Base-by-base conservation (phyloP, 805 yeast genomes). In the Myxozyma neglecta region DNA sequence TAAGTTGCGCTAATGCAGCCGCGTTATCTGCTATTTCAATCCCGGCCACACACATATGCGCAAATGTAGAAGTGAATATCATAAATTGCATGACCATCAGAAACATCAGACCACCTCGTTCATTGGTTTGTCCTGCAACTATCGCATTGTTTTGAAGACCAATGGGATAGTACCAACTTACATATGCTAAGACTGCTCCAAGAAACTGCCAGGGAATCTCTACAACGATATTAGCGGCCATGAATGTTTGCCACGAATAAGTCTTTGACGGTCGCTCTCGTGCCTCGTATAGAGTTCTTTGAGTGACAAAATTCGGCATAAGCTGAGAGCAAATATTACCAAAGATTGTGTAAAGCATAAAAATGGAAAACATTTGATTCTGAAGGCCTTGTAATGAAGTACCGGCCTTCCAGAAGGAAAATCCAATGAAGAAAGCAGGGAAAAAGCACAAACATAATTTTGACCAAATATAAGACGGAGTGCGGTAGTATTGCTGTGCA, bases 291-390 rank as follows among this genome's bases (percentile, higher is more conserved):
- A 87, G 73, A 66, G 82, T 82, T 75, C 92, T 81, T 71, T 85
- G 90, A 42, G 75, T 65, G 43, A 84, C 82, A 71, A 78, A 88
- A 57, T 81, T 73, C 24, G 91, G 90, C 66, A 85, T 73, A 75
- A 83, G 79, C 72, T 87, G 91, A 66, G 85, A 83, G 54, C 84
- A 71, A 68, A 85, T 69, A 24, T 88, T 84, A 66, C 80, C 80
- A 74, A 84, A 79, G 53, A 81, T 76, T 68, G 83, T 79, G 48
- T 83, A 71, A 69, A 84, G 81, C 90, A 88, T 86, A 77, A 89
- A 89, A 44, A 87, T 71, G 1, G 91, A 79, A 69, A 87, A 83
- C 90, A 88, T 85, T 76, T 87, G 94, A 74, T 89, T 89, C 73
- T 90, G 96, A 69, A 89, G 73, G 71, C 90, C 87, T 73, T 83